A percentile compares a stretch with the other conserved stretches of the same genome.
Evolutionary conservation across 2,329 filamentous ascomycete species (phyloP).

Genomic region (Myriosclerotinia curreyana): DNA sequence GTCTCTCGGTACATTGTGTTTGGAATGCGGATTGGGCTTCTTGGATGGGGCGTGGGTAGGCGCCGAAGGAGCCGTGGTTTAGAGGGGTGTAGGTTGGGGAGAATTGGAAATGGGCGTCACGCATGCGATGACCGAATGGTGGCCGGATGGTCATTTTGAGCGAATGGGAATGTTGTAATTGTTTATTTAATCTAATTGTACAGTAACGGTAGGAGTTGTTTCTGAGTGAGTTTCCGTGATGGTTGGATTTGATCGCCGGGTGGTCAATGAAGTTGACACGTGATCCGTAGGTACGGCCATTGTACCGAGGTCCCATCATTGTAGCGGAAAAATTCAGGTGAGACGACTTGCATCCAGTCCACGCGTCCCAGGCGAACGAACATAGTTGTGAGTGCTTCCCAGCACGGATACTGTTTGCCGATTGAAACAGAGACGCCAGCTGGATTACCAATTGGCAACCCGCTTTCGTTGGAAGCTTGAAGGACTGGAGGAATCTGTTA

Average conservation of each 20-base stretch:
- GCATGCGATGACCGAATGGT: slow-evolving; percentile 33
- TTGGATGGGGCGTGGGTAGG: slow-evolving; percentile 62
- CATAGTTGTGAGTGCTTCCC: no score
- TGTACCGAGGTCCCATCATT: no score
- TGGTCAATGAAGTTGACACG: neutral
- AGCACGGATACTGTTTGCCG: no score
- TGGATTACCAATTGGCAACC: no score
- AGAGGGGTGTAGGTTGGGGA: slow-evolving; percentile 31
- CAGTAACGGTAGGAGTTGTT: neutral
- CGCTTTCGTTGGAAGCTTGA: no score
- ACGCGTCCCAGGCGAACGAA: no score
- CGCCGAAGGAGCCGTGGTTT: slow-evolving; percentile 68
- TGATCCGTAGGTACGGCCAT: neutral
- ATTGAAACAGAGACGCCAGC: no score
- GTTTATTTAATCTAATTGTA: neutral
- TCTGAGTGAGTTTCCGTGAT: neutral
- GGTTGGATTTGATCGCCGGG: neutral
- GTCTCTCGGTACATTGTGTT: slow-evolving; percentile 60
- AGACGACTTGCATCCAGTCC: no score
- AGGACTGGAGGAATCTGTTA: no score
- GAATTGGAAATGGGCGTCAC: slow-evolving; percentile 32
- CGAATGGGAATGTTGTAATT: neutral
- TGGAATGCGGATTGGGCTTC: slow-evolving; percentile 63
- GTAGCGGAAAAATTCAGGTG: no score
- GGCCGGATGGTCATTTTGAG: slow-evolving; percentile 9